A percentile compares a stretch with the other conserved stretches of the same genome.
Conservation (phyloP, 2,329 filamentous ascomycete species). For the Karstenula rhodostoma region DNA sequence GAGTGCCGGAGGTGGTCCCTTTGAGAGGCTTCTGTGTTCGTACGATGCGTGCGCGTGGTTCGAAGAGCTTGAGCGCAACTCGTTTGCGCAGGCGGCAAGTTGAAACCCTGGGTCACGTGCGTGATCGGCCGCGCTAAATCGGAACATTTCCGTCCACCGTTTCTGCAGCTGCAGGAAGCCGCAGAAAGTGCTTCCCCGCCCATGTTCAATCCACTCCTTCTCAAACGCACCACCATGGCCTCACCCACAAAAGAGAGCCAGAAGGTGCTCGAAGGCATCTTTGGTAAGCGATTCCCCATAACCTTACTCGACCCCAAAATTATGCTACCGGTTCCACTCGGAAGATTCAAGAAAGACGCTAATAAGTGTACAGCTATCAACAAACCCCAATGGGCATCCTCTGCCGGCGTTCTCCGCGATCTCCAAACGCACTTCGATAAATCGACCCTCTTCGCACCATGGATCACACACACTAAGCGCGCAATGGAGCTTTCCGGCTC, state of each 20-base stretch:
- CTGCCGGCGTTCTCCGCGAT: conserved; percentile 88
- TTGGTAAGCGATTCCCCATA: conserved; percentile 55
- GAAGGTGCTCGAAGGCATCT: conserved; percentile 68
- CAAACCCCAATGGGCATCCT: conserved; percentile 87
- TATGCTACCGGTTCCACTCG: too few species aligned
- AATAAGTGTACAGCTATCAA: conserved; percentile 73
- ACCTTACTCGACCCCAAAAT: too few species aligned
- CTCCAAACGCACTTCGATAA: conserved; percentile 85
- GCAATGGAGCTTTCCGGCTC: conserved; percentile 62
- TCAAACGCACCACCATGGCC: conserved; percentile 33
- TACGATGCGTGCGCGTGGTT: neutral
- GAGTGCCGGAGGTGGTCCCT: too few species aligned
- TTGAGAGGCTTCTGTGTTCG: neutral
- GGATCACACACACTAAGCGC: conserved; percentile 71
- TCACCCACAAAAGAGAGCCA: conserved; percentile 36
- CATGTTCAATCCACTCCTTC: conserved; percentile 32
- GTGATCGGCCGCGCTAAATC: conserved; percentile 2
- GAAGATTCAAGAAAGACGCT: neutral
- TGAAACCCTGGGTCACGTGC: neutral
- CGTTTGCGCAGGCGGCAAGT: neutral
- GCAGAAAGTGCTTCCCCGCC: conserved; percentile 14
- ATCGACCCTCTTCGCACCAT: conserved; percentile 79
- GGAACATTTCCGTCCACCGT: conserved; percentile 18
- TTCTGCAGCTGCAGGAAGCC: conserved; percentile 15
- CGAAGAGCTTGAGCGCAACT: neutral